Evolutionary conservation across 257 asterid genomes (phyloP).

Genomic region (Ilex aquifolium): DNA sequence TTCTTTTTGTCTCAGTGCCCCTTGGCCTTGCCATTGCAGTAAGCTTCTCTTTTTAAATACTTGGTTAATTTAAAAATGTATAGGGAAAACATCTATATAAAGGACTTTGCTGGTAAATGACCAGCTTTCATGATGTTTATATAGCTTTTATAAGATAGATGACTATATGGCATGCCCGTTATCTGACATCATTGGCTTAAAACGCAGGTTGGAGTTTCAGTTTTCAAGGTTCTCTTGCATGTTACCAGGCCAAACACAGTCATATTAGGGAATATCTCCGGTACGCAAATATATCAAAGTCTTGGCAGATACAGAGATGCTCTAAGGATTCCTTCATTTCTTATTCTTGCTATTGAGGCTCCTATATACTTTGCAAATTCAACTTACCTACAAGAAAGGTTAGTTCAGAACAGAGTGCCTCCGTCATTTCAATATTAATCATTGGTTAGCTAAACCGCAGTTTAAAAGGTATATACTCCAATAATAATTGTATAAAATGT

Average conservation of each 20-base stretch:
- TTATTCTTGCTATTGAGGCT: constrained; percentile 65
- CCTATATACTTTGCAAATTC: constrained; percentile 89
- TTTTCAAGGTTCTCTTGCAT: constrained; percentile 81
- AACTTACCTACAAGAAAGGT: constrained; percentile 88
- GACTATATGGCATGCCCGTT: background rate
- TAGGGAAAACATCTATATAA: too few relatives aligned
- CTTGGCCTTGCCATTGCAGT: constrained; percentile 92
- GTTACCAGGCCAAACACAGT: constrained; percentile 87
- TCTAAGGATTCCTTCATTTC: constrained; percentile 60
- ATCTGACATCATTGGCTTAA: background rate
- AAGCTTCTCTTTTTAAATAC: constrained; percentile 16
- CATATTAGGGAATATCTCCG: constrained; percentile 68
- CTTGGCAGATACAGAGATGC: constrained; percentile 65
- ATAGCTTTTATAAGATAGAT: too few relatives aligned
- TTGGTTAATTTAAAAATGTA: too few relatives aligned
- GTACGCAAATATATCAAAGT: constrained; percentile 74
- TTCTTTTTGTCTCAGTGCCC: constrained; percentile 93
- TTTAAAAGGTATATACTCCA: too few relatives aligned
- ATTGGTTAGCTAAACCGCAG: too few relatives aligned
- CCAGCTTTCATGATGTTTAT: too few relatives aligned
- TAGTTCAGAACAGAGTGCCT: too few relatives aligned
- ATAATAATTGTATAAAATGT: too few relatives aligned
- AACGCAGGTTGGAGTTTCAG: constrained; percentile 80
- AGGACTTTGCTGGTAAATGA: too few relatives aligned
- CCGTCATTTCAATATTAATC: too few relatives aligned